Evolutionary conservation across 164 flowering plant species (phyloP).

Genomic region (Berberis thunbergii): DNA sequence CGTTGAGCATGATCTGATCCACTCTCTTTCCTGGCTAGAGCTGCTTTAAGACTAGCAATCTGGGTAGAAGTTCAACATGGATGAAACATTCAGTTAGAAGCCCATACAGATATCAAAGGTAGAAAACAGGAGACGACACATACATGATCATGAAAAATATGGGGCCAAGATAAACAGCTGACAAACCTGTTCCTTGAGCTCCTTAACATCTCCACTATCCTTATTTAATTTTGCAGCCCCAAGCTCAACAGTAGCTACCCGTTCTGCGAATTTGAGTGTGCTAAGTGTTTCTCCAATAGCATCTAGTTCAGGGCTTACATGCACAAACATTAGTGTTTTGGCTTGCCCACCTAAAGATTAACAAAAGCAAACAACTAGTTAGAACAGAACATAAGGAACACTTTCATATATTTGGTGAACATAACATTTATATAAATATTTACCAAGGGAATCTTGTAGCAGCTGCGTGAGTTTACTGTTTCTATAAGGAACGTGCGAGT

Average conservation of each 20-base stretch:
- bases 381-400: not conserved
- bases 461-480: conserved; percentile 76
- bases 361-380: not conserved
- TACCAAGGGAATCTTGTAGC: conserved; percentile 89
- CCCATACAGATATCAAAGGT: not conserved
- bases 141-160: too few relatives aligned
- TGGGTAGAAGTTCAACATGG: conserved; percentile 11
- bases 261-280: conserved; percentile 76
- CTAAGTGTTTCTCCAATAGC: conserved; percentile 69
- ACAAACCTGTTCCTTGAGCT: conserved; percentile 66
- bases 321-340: conserved; percentile 95
- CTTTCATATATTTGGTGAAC: not conserved
- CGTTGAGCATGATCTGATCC: conserved; percentile 21
- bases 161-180: too few relatives aligned
- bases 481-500: conserved; percentile 82
- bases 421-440: conserved; percentile 2
- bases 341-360: conserved; percentile 77
- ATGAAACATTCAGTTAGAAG: not conserved
- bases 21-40: conserved; percentile 64
- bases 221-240: conserved; percentile 68
- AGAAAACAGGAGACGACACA: not conserved
- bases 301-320: conserved; percentile 77
- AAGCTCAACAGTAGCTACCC: conserved; percentile 73
- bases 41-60: conserved; percentile 75
- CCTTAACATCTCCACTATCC: conserved; percentile 54